These are phyloP conservation scores for Cryptococcus sp. DNA, from an alignment of 1,284 basidiomycete species.

Conservation along the genomic window DNA sequence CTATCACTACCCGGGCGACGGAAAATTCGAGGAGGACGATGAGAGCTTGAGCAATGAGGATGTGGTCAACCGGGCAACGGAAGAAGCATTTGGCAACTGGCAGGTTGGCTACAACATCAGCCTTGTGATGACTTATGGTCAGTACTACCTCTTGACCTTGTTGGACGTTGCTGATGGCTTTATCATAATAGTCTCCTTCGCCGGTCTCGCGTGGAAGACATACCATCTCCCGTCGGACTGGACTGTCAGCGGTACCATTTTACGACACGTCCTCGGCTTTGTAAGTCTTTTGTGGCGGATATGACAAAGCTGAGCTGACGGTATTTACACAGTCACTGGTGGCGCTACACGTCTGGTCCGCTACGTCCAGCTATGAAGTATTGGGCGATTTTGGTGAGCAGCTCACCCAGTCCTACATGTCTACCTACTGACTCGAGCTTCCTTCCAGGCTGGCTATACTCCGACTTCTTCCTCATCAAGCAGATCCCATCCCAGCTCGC, in stretches of 20 bases:
- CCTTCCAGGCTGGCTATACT: slow-evolving; percentile 85
- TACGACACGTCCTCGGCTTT: slow-evolving; percentile 81
- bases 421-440: background rate
- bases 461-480: slow-evolving; percentile 95
- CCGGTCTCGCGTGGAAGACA: slow-evolving; percentile 81
- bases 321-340: slow-evolving; percentile 67
- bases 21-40: slow-evolving; percentile 13
- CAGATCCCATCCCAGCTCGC: slow-evolving; percentile 83
- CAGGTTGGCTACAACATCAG: slow-evolving; percentile 90
- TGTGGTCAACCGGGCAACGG: slow-evolving; percentile 68
- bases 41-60: slow-evolving; percentile 50
- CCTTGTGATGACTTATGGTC: slow-evolving; percentile 91
- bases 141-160: slow-evolving; percentile 37
- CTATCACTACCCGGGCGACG: slow-evolving; percentile 69
- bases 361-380: slow-evolving; percentile 85
- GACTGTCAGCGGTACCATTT: slow-evolving; percentile 84
- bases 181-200: slow-evolving; percentile 65
- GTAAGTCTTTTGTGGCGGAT: slow-evolving; percentile 57
- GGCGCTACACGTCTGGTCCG: slow-evolving; percentile 87
- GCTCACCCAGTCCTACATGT: background rate
- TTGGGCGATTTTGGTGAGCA: slow-evolving; percentile 79
- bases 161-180: slow-evolving; percentile 13
- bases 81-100: slow-evolving; percentile 94
- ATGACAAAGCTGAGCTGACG: slow-evolving; percentile 11
- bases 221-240: slow-evolving; percentile 78